These are phyloP conservation scores for Russula emetica DNA, from an alignment of 768 basidiomycete species.

Conservation along the genomic window DNA sequence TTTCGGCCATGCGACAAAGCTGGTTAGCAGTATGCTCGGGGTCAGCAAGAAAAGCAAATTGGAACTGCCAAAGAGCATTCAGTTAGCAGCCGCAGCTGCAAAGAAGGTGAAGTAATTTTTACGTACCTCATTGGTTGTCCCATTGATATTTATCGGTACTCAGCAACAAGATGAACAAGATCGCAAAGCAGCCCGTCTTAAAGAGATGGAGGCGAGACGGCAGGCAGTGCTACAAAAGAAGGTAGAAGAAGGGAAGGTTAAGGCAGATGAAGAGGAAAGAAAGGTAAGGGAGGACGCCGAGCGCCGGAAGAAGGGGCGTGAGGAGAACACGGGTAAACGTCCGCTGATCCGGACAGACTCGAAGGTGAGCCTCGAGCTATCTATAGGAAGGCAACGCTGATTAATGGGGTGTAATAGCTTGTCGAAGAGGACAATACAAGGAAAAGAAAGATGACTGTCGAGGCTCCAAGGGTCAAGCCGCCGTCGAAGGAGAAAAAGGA, in stretches of 20 bases:
- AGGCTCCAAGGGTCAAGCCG: conserved; percentile 44
- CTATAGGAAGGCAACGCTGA: not conserved
- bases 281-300: conserved; percentile 72
- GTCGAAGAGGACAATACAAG: conserved; percentile 63
- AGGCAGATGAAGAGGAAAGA: conserved; percentile 60
- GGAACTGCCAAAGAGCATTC: conserved; percentile 71
- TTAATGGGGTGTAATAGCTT: conserved; percentile 32
- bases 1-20: conserved; percentile 64
- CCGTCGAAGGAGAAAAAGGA: conserved; percentile 51
- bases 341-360: conserved; percentile 52
- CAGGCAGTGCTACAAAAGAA: conserved; percentile 67
- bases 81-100: conserved; percentile 75
- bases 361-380: conserved; percentile 43
- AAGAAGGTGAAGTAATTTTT: conserved; percentile 64
- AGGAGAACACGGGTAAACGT: conserved; percentile 70
- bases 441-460: conserved; percentile 60
- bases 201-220: conserved; percentile 81
- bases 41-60: conserved; percentile 63
- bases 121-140: conserved; percentile 3
- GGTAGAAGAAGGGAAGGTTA: conserved; percentile 69
- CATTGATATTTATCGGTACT: conserved; percentile 4
- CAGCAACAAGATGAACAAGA: conserved; percentile 90
- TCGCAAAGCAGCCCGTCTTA: conserved; percentile 67
- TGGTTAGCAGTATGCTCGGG: conserved; percentile 63
- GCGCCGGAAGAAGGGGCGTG: conserved; percentile 75